Conservation (phyloP, 2,329 filamentous ascomycete genomes). For the Cordyceps javanica region DNA sequence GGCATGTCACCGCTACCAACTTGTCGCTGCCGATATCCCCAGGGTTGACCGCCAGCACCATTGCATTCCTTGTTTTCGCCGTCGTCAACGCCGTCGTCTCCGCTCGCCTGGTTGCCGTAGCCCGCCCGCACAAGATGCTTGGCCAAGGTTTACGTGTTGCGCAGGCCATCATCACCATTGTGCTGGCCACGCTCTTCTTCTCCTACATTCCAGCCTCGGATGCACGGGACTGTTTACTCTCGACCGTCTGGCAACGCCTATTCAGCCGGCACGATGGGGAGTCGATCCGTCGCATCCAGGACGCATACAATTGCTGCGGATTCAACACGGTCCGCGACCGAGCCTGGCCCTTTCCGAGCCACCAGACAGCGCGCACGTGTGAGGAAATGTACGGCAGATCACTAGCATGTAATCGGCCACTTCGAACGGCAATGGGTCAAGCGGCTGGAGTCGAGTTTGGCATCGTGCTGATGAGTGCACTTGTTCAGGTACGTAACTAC, state of each 20-base stretch:
- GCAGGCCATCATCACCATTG: slow-evolving; percentile 3
- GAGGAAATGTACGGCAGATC: slow-evolving; percentile 35
- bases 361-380: background rate
- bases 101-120: background rate
- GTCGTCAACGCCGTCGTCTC: background rate
- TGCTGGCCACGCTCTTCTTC: slow-evolving; percentile 17
- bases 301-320: slow-evolving; percentile 58
- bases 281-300: slow-evolving; percentile 52
- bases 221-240: slow-evolving; percentile 15
- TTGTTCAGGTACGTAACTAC: slow-evolving; percentile 36
- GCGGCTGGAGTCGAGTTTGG: slow-evolving; percentile 40
- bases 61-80: background rate
- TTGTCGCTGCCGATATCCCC: background rate
- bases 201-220: slow-evolving; percentile 14
- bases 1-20: background rate
- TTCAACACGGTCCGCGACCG: slow-evolving; percentile 33
- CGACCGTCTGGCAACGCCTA: slow-evolving; percentile 18
- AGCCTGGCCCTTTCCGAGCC: background rate
- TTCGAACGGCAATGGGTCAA: slow-evolving; percentile 30
- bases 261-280: slow-evolving; percentile 35
- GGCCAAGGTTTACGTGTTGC: background rate
- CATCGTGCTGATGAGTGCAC: slow-evolving; percentile 42
- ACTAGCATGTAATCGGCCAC: slow-evolving; percentile 41
- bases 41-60: background rate
- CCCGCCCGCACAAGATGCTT: background rate